Evolutionary conservation across 2,329 filamentous ascomycete species (phyloP).

Genomic region (Fusarium globosum): DNA sequence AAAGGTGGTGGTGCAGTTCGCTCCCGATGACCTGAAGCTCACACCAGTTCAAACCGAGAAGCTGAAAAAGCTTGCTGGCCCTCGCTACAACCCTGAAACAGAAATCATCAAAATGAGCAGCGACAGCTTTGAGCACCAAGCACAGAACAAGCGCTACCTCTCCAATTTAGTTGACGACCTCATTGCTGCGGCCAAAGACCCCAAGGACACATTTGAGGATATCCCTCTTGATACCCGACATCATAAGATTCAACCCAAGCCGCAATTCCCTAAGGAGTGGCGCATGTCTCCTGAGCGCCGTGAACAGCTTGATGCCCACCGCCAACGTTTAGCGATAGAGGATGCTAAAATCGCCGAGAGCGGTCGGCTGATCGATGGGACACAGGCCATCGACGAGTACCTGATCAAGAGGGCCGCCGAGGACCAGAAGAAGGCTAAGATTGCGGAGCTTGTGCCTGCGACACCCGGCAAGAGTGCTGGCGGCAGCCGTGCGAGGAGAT

Average conservation of each 20-base stretch:
- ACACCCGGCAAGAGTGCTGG: conserved; percentile 34
- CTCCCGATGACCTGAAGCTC: conserved; percentile 77
- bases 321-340: conserved; percentile 61
- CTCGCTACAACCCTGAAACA: conserved; percentile 87
- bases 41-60: conserved; percentile 77
- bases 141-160: conserved; percentile 97
- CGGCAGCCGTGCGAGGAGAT: conserved; percentile 41
- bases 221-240: conserved; percentile 91
- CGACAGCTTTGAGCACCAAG: conserved; percentile 87
- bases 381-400: conserved; percentile 57
- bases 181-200: conserved; percentile 80
- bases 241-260: conserved; percentile 75
- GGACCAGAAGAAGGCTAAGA: conserved; percentile 50
- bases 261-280: conserved; percentile 86
- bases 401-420: conserved; percentile 49
- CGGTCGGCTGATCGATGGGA: conserved; percentile 70
- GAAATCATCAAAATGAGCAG: conserved; percentile 89
- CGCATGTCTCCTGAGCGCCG: conserved; percentile 77
- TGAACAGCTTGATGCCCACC: conserved; percentile 70
- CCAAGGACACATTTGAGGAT: conserved; percentile 85
- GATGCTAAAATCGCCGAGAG: conserved; percentile 66
- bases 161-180: conserved; percentile 80
- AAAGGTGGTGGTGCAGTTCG: conserved; percentile 96
- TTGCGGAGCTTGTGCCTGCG: conserved; percentile 47
- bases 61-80: conserved; percentile 86